These are phyloP conservation scores for Vicia faba DNA, from an alignment of 306 rosid species.

Conservation along the genomic window DNA sequence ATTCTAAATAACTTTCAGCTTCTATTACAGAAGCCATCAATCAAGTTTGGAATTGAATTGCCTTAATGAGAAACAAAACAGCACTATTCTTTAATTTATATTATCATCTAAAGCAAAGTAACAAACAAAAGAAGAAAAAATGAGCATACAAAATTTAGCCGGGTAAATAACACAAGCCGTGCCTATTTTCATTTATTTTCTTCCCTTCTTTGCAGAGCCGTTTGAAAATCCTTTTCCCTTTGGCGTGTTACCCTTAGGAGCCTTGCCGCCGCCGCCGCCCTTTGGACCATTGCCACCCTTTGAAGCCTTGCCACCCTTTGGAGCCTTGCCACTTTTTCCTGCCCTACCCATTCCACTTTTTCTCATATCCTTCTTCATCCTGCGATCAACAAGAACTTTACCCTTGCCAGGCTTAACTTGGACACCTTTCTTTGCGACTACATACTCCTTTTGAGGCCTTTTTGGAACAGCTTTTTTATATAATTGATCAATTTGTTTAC, in stretches of 20 bases:
- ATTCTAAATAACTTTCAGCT: background rate
- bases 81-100: conserved; percentile 13
- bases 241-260: conserved; percentile 33
- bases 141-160: conserved; percentile 31
- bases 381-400: conserved; percentile 72
- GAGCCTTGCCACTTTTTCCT: conserved; percentile 50
- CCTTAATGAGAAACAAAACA: conserved; percentile 12
- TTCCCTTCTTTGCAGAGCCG: conserved; percentile 52
- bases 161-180: background rate
- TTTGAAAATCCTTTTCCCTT: conserved; percentile 64
- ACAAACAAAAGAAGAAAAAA: background rate
- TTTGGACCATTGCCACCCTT: conserved; percentile 41
- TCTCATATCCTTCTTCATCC: conserved; percentile 88
- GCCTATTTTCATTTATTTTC: conserved; percentile 44
- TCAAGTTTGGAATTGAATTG: background rate
- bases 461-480: conserved; percentile 72
- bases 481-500: conserved; percentile 79
- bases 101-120: conserved; percentile 14
- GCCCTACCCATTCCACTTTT: conserved; percentile 47
- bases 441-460: conserved; percentile 80
- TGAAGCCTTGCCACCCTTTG: conserved; percentile 44
- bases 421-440: conserved; percentile 97
- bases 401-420: conserved; percentile 80
- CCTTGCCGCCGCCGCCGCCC: conserved; percentile 17
- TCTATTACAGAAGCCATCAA: background rate